Evolutionary conservation across 169 alveolate genomes (phyloP).

Genomic region (Cryptosporidium parvum): DNA sequence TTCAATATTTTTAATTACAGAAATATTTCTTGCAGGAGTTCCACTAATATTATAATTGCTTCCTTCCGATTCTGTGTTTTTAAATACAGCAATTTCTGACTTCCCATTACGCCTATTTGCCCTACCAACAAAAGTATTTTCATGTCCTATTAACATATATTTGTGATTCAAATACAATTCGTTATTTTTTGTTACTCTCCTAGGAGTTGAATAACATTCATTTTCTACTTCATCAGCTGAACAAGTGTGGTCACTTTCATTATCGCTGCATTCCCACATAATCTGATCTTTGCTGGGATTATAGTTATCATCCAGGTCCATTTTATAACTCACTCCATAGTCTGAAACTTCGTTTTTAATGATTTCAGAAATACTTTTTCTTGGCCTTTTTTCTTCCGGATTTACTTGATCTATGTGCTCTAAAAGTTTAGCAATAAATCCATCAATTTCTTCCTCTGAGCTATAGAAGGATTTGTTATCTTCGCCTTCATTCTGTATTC

Average conservation of each 20-base stretch:
- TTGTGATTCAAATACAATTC: conserved; percentile 47
- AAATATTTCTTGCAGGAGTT: conserved; percentile 56
- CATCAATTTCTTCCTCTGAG: conserved; percentile 49
- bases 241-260: not conserved
- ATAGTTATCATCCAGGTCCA: conserved; percentile 58
- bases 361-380: conserved; percentile 45
- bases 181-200: not conserved
- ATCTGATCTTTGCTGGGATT: conserved; percentile 25
- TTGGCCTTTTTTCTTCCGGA: conserved; percentile 66
- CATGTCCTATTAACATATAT: conserved; percentile 74
- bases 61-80: conserved; percentile 36
- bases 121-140: conserved; percentile 73
- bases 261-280: conserved; percentile 12
- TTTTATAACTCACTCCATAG: conserved; percentile 51
- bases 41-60: conserved; percentile 34
- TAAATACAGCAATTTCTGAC: conserved; percentile 70
- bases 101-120: conserved; percentile 47
- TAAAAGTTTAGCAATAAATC: conserved; percentile 32
- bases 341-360: conserved; percentile 29
- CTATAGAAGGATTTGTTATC: not conserved
- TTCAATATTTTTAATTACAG: conserved; percentile 56
- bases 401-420: conserved; percentile 52
- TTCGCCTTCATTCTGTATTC: not conserved
- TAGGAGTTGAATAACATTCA: conserved; percentile 28
- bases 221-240: not conserved